These are phyloP conservation scores for Acrocalymma vagum DNA, from an alignment of 2,329 filamentous ascomycete species.

Conservation along the genomic window DNA sequence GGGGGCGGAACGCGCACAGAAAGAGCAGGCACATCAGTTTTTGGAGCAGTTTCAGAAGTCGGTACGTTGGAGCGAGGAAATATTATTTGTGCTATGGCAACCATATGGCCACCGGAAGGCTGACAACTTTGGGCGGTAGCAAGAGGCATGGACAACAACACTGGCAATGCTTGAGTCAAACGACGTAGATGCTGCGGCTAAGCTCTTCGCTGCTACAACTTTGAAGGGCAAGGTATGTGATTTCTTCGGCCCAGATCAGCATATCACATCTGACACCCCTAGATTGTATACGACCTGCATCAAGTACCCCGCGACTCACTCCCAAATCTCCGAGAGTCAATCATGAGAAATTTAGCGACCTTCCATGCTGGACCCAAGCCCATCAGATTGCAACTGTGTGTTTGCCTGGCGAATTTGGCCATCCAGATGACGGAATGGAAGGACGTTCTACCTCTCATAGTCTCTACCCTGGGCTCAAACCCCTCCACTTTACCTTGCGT, in stretches of 20 bases:
- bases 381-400: constrained; percentile 85
- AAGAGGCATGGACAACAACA: constrained; percentile 89
- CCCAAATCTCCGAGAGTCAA: constrained; percentile 79
- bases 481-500: constrained; percentile 84
- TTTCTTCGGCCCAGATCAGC: constrained; percentile 2
- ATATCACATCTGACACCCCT: constrained; percentile 29
- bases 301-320: constrained; percentile 83
- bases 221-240: constrained; percentile 96
- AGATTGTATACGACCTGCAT: constrained; percentile 97
- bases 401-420: constrained; percentile 91
- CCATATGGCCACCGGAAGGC: constrained; percentile 24
- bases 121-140: constrained; percentile 60
- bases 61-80: constrained; percentile 63
- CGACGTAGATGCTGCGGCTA: constrained; percentile 80
- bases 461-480: constrained; percentile 78
- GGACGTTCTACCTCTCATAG: constrained; percentile 85
- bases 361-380: constrained; percentile 84
- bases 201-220: constrained; percentile 95
- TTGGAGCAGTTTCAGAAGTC: constrained; percentile 98
- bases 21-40: constrained; percentile 90
- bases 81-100: too few relatives aligned
- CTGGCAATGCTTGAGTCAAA: constrained; percentile 84
- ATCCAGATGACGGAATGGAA: constrained; percentile 98
- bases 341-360: constrained; percentile 80
- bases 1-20: constrained; percentile 80